Evolutionary conservation across 1,284 basidiomycete genomes (phyloP).

Genomic region (Apiotrichum laibachii): DNA sequence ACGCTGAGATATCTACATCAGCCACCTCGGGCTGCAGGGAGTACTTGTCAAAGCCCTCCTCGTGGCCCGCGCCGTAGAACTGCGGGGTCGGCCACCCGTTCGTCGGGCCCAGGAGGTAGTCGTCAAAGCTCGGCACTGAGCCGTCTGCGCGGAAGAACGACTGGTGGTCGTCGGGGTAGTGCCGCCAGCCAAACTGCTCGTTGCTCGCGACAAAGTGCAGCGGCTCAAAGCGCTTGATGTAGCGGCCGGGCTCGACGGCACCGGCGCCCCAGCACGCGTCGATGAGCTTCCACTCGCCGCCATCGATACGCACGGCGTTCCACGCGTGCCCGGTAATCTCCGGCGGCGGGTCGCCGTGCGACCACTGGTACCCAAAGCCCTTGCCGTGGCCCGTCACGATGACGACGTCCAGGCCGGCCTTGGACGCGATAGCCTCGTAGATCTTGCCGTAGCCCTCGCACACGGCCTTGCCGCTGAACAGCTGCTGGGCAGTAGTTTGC

Average conservation of each 20-base stretch:
- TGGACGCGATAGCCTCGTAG: constrained; percentile 5
- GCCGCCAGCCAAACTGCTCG: constrained; percentile 10
- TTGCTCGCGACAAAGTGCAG: constrained; percentile 10
- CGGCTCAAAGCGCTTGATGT: constrained; percentile 8
- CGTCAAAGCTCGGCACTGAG: constrained; percentile 5
- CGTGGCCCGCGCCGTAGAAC: not conserved
- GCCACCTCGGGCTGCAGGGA: not conserved
- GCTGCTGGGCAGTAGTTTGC: constrained; percentile 7
- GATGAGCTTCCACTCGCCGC: constrained; percentile 19
- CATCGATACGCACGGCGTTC: constrained; percentile 18
- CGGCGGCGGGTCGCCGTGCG: not conserved
- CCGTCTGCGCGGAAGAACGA: constrained; percentile 5
- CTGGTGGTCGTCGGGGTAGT: constrained; percentile 7
- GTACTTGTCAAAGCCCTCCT: constrained; percentile 1
- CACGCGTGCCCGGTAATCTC: constrained; percentile 14
- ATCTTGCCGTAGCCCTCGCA: constrained; percentile 18
- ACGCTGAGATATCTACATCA: not conserved
- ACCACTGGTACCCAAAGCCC: constrained; percentile 9
- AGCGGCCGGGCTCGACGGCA: not conserved
- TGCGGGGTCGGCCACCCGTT: constrained; percentile 4
- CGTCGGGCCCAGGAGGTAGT: constrained; percentile 3
- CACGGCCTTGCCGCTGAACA: constrained; percentile 12
- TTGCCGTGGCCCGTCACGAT: constrained; percentile 14
- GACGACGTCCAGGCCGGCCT: constrained; percentile 11
- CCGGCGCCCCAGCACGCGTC: constrained; percentile 24